These are phyloP conservation scores for Monosporascus sp. DNA, from an alignment of 2,329 filamentous ascomycete genomes.

Conservation along the genomic window DNA sequence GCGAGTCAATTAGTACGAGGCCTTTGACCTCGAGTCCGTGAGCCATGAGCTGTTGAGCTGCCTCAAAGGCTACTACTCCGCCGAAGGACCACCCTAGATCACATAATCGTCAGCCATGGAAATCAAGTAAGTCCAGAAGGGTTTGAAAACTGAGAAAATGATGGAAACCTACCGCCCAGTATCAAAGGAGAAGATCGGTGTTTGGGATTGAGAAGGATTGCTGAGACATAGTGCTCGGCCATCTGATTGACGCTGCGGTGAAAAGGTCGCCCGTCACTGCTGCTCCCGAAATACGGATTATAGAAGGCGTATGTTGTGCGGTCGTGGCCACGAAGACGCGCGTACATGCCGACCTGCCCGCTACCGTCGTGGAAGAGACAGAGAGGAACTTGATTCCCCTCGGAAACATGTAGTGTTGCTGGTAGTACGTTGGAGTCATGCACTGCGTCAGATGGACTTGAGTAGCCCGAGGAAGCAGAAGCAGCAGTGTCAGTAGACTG, in stretches of 20 bases:
- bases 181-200: too few species aligned
- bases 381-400: background rate
- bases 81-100: constrained; percentile 54
- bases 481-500: too few species aligned
- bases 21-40: constrained; percentile 32
- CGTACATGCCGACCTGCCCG: constrained; percentile 6
- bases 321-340: constrained; percentile 2
- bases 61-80: constrained; percentile 50
- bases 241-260: too few species aligned
- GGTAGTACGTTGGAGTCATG: background rate
- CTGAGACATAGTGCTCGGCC: too few species aligned
- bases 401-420: background rate
- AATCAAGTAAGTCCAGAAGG: background rate
- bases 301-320: constrained; percentile 3
- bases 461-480: too few species aligned
- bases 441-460: too few species aligned
- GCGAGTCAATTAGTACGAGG: constrained; percentile 39
- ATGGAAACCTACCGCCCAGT: constrained; percentile 4
- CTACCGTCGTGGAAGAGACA: constrained; percentile 6
- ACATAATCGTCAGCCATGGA: constrained; percentile 34
- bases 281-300: constrained; percentile 3
- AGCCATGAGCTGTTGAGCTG: constrained; percentile 33
- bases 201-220: too few species aligned
- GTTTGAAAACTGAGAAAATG: background rate
- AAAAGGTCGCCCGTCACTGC: background rate